These are phyloP conservation scores for Sordariomycetes sp. DNA, from an alignment of 2,329 filamentous ascomycete genomes.

Conservation along the genomic window DNA sequence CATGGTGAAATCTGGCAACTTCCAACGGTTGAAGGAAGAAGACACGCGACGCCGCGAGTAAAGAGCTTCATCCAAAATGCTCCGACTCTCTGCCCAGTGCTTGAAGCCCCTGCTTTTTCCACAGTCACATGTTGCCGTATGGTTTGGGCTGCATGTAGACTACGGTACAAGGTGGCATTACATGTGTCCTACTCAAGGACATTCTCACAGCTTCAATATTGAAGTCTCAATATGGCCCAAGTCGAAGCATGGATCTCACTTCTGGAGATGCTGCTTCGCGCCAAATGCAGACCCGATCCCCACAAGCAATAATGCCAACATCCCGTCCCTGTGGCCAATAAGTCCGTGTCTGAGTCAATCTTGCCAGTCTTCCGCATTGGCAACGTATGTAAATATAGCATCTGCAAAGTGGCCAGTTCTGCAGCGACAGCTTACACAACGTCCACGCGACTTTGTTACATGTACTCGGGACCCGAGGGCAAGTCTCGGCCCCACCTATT, in stretches of 20 bases:
- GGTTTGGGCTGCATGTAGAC: too few relatives aligned
- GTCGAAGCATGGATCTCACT: too few relatives aligned
- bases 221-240: too few relatives aligned
- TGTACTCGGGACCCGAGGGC: background rate
- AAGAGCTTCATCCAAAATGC: too few relatives aligned
- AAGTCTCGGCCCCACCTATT: background rate
- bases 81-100: background rate
- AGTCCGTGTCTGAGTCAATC: background rate
- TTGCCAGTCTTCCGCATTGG: background rate
- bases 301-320: background rate
- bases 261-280: too few relatives aligned
- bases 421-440: background rate
- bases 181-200: background rate
- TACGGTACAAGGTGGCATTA: too few relatives aligned
- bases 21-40: background rate
- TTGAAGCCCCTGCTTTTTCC: background rate
- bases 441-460: background rate
- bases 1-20: background rate
- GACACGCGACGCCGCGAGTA: too few relatives aligned
- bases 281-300: too few relatives aligned
- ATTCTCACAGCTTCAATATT: too few relatives aligned
- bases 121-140: too few relatives aligned
- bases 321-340: background rate
- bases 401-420: background rate
- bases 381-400: background rate